Conservation (phyloP, 202 grass and related monocot genomes). For the Zoysia matrella region DNA sequence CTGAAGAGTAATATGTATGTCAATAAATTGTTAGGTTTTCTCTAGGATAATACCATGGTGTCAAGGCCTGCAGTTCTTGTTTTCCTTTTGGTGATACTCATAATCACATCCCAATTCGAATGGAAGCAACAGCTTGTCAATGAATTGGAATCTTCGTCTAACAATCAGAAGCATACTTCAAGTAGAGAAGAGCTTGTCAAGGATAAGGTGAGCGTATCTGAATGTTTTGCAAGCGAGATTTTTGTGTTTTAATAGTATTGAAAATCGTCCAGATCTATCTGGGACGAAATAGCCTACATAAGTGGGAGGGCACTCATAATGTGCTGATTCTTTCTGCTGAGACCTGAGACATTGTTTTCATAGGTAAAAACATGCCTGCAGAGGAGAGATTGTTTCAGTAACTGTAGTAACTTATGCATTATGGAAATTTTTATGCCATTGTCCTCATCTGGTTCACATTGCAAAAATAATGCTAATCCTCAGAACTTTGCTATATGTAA, state of each 20-base stretch:
- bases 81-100: slow-evolving; percentile 65
- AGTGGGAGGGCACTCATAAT: slow-evolving; percentile 5
- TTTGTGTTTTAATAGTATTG: background rate
- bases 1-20: background rate
- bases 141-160: slow-evolving; percentile 62
- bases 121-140: slow-evolving; percentile 77
- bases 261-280: background rate
- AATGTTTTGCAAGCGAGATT: background rate
- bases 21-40: slow-evolving; percentile 40
- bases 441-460: background rate
- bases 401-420: background rate
- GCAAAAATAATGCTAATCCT: background rate
- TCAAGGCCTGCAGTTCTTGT: slow-evolving; percentile 59
- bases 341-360: background rate
- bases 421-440: background rate
- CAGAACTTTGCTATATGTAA: background rate
- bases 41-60: slow-evolving; percentile 48
- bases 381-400: background rate
- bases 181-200: slow-evolving; percentile 83
- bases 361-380: slow-evolving; percentile 10
- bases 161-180: slow-evolving; percentile 58
- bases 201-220: slow-evolving; percentile 64
- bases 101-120: slow-evolving; percentile 83
- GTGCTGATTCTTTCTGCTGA: background rate
- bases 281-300: background rate